Base-by-base conservation (phyloP, 202 grass and related monocot species). In the Hordeum pubiflorum region DNA sequence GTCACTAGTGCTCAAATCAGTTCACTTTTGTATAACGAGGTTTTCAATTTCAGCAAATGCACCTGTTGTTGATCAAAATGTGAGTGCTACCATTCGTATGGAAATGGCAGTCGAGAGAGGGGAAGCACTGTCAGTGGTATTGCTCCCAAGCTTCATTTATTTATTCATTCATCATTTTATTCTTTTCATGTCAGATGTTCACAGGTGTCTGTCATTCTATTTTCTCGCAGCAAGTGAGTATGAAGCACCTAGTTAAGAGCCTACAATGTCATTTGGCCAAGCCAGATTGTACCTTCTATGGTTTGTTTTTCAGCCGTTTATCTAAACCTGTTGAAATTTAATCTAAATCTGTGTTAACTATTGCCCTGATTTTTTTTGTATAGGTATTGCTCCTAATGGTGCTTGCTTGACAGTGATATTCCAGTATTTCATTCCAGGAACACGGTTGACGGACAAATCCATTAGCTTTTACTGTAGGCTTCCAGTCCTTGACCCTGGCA, bases 381-480 rank as follows among this genome's bases (percentile, higher is more conserved):
- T 67, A 98, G 92, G 92, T 66, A 94, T 93, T 69, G 86, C 84
- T 74, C 90, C 92, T 80, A 69, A 85, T 38, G 95, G 92, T 83
- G 90, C 92, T 92, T 98, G 95, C 86, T 88, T 98, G 75, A 93
- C 90, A 29, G 92, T 98, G 6, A 91, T 98, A 85, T 98, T 94
- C 82, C 95, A 94, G 89, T 91, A 91, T 63, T 94, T 98, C 78
- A 77, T 98, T 72, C 90, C 86, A 0, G 92, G 95, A 38, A 97
- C 92, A n/a, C 86, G 90, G 40, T 8, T 94, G 58, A 82, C 86
- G 34, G 92, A 97, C 72, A 97, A 94, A 86, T 91, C 92, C 41
- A 89, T 94, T 79, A 97, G 90, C 86, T 97, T 97, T 82, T 94
- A 97, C 81, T 97, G 95, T 82, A 92, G 94, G 55, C 89, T 92